Evolutionary conservation across 768 basidiomycete genomes (phyloP), one percentile per base, ranked within the genome.

Genomic region (Rickenella mellea): DNA sequence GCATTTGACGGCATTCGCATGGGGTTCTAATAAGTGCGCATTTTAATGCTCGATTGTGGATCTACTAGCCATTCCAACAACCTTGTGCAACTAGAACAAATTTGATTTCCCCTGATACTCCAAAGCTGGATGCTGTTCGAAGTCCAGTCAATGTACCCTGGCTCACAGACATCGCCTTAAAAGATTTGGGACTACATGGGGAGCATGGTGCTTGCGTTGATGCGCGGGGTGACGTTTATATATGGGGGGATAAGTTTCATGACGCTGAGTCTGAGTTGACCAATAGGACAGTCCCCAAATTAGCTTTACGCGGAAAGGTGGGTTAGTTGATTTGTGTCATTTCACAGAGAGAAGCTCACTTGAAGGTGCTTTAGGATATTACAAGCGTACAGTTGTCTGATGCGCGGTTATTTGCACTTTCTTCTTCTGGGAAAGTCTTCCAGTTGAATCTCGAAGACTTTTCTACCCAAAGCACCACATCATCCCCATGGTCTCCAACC

Each of bases 181-280:
- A 85, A 7, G 85, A 90, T 52, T 55, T 90, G 27, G 76, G 70
- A 10, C 60, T 90, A 21, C 78, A 87, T 41, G 67, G 73, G 43
- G 64, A 61, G 25, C 77, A 83, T 48, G 83, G 76, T 1, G 86
- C 79, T 11, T 87, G 83, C 47, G 74, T 90, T 15, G 86, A 90
- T 53, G 77, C 76, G 6, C 69, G 73, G 27, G 89, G 88, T 20
- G 80, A 92, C 50, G 79, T 88, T 2, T 83, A 86, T 52, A 85
- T 89, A 51, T 91, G 87, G 87, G 87, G 87, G 0, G 67, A 70
- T 30, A 80, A 73, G 0, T 83, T 78, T 58, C 70, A 69, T 48
- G 67, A 67, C 12, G 48, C 55, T 12, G 47, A 59, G 4, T 46
- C 44, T 6, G 49, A 58, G 12, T 39, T 59, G 35, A 44, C 21